Conservation (phyloP, 2,329 filamentous ascomycete genomes). For the Cryphonectria naterciae region DNA sequence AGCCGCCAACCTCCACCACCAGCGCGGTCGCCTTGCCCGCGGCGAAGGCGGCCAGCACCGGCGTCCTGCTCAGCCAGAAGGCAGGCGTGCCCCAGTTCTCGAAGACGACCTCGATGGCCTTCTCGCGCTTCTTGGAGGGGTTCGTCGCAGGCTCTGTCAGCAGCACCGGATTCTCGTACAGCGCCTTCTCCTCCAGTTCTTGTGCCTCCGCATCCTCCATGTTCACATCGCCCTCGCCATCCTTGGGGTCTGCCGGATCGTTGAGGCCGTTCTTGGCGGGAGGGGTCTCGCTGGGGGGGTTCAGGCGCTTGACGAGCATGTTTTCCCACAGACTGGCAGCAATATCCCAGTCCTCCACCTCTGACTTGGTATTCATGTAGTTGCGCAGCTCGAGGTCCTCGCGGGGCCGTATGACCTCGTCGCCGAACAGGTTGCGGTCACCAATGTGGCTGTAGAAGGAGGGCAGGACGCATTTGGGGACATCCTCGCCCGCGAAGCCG, state of each 20-base stretch:
- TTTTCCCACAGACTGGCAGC: slow-evolving; percentile 91
- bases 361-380: slow-evolving; percentile 85
- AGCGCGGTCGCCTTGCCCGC: slow-evolving; percentile 91
- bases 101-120: slow-evolving; percentile 94
- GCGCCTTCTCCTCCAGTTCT: slow-evolving; percentile 70
- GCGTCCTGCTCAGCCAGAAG: slow-evolving; percentile 89
- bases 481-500: slow-evolving; percentile 96
- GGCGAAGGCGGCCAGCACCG: slow-evolving; percentile 88
- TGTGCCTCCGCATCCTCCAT: slow-evolving; percentile 58
- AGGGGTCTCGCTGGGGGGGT: slow-evolving; percentile 71
- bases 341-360: slow-evolving; percentile 96
- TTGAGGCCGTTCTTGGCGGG: slow-evolving; percentile 80
- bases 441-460: slow-evolving; percentile 78
- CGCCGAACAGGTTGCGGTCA: slow-evolving; percentile 74
- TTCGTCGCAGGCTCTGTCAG: slow-evolving; percentile 98
- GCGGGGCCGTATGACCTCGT: slow-evolving; percentile 83
- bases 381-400: slow-evolving; percentile 83
- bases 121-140: slow-evolving; percentile 82
- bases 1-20: slow-evolving; percentile 88
- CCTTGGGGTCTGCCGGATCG: slow-evolving; percentile 63
- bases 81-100: slow-evolving; percentile 95
- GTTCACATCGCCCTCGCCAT: slow-evolving; percentile 62
- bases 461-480: slow-evolving; percentile 89
- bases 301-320: slow-evolving; percentile 85
- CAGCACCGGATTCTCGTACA: slow-evolving; percentile 87